These are phyloP conservation scores for Saccharomyces pastorianus DNA, from an alignment of 1,139 yeast genomes.

Conservation along the genomic window DNA sequence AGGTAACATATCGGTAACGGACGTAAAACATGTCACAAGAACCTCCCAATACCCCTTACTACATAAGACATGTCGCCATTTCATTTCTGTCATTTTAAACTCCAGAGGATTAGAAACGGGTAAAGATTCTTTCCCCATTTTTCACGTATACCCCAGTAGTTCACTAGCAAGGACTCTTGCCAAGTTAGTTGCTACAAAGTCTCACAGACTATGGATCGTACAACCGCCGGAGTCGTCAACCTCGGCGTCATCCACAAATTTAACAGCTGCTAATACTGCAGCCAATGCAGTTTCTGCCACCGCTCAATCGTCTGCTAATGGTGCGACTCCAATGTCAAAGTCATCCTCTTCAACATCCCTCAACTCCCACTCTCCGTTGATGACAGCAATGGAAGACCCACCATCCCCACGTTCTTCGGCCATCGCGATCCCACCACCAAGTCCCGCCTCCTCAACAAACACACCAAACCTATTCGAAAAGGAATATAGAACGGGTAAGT, in stretches of 20 bases:
- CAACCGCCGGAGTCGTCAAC: constrained; percentile 38
- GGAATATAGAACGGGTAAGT: constrained; percentile 57
- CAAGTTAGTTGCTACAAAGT: constrained; percentile 86
- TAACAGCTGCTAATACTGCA: constrained; percentile 12
- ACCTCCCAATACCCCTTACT: constrained; percentile 77
- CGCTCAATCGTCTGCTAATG: constrained; percentile 4
- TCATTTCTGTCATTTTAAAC: constrained; percentile 75
- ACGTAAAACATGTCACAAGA: constrained; percentile 78
- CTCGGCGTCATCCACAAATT: constrained; percentile 7
- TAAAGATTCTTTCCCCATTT: constrained; percentile 92
- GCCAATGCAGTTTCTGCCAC: constrained; percentile 6
- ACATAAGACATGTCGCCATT: constrained; percentile 76
- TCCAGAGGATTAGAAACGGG: constrained; percentile 78
- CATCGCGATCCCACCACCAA: constrained; percentile 18
- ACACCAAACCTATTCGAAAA: constrained; percentile 30
- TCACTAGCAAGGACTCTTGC: constrained; percentile 86
- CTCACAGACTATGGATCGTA: constrained; percentile 91
- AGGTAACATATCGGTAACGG: constrained; percentile 91
- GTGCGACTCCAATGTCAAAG: constrained; percentile 3
- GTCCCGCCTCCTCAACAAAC: constrained; percentile 12
- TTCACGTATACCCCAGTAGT: constrained; percentile 75
- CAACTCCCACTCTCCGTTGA: constrained; percentile 16
- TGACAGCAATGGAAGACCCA: constrained; percentile 21
- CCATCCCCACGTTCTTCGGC: constrained; percentile 10
- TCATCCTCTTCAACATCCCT: not conserved